phyloP scores from a whole-genome alignment of 805 yeast species.

The Huiozyma sinensis region DNA sequence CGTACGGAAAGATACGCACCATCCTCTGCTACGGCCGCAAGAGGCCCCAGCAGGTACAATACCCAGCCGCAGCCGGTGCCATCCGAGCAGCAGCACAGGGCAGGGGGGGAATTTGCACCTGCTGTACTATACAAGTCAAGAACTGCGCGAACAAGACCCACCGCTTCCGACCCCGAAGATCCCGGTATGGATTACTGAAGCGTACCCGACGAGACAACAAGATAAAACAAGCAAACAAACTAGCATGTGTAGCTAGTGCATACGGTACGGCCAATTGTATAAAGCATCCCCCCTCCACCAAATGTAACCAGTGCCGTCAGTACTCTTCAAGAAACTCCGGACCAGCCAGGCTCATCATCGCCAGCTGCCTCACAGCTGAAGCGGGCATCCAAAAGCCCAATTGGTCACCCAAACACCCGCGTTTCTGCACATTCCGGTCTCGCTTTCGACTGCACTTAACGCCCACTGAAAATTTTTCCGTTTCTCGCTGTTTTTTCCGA shows the following conservation, averaged over 20 bases:
- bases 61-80: not conserved
- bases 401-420: too few species aligned
- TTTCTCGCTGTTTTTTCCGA: too few species aligned
- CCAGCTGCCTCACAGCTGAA: too few species aligned
- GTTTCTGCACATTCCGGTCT: not conserved
- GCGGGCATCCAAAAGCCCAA: too few species aligned
- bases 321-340: too few species aligned
- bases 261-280: too few species aligned
- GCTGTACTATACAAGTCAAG: conserved; percentile 16
- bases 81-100: not conserved
- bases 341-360: too few species aligned
- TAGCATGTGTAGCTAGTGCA: too few species aligned
- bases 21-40: not conserved
- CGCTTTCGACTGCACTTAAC: not conserved
- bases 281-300: too few species aligned
- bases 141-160: conserved; percentile 11
- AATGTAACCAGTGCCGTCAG: too few species aligned
- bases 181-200: conserved; percentile 6
- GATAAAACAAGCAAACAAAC: too few species aligned
- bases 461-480: not conserved
- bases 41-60: not conserved
- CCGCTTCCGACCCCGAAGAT: conserved; percentile 1
- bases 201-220: too few species aligned
- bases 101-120: not conserved
- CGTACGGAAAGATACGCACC: not conserved